Base-by-base conservation (phyloP, 306 rosid genomes). In the Calophaca sinica region DNA sequence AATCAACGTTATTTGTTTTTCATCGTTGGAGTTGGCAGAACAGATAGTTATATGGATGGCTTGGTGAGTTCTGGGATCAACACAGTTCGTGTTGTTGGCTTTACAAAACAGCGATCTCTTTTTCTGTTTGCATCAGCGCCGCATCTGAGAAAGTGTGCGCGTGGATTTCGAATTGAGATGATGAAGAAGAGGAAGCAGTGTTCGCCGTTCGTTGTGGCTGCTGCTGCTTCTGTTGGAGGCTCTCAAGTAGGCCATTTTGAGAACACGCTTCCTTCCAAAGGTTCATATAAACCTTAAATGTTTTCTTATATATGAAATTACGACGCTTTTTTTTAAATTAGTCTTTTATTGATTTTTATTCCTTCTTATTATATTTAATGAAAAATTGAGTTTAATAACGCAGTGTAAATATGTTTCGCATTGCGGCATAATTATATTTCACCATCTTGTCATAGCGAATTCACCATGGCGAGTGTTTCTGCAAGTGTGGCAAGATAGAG, bases 181-280 rank as follows among this genome's bases (percentile, higher is more conserved):
- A 60, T 36, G 78, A 66, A 35, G 38, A 82, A 71, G 78, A 70
- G 36, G 41, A 82, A 67, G 32, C 67, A 62, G 51, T 14, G 65
- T 66, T 49, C 26, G 12, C 50, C 86, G 14, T 35, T 84, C 28
- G 64, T 67, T 9, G 74, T 79, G 46, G 45, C 82, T 79, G 35
- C 82, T 62, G 79, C 85, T 75, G 33, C 79, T 9, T 81, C 89
- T 10, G 84, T 73, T 74, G 85, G 81, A 44, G 63, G 73, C 26
- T 55, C 87, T 26, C 67, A 79, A 75, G 41, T 76, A 50, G 77
- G 54, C 45, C 88, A 71, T 54, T 89, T 79, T 28, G 75, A 77
- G 75, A 89, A 85, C 70, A 89, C 81, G 0, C 5, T 78, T 41
- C 91, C 89, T 76, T 84, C 91, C 53, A 83, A 71, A 89, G 93